phyloP scores from a whole-genome alignment of 331 rosid genomes.

The Stylosanthes scabra region DNA sequence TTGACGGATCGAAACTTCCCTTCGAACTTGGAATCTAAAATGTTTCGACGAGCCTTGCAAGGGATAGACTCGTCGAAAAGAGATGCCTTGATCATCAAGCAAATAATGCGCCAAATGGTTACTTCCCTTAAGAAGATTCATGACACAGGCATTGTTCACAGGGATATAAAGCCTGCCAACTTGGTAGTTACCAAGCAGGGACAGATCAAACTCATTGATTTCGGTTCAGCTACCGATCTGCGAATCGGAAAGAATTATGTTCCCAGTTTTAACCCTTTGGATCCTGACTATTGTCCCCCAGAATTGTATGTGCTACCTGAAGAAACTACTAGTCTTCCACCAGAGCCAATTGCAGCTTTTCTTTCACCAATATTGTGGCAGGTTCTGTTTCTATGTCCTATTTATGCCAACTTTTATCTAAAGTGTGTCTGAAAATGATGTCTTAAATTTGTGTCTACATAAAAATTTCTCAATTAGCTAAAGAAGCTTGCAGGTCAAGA shows the following conservation, averaged over 20 bases:
- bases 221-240: conserved; percentile 93
- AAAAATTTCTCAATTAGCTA: too few relatives aligned
- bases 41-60: conserved; percentile 86
- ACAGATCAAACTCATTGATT: conserved; percentile 88
- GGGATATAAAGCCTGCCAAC: conserved; percentile 95
- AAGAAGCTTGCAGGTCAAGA: not conserved
- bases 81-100: conserved; percentile 89
- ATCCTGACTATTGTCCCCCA: conserved; percentile 92
- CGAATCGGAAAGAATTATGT: conserved; percentile 91
- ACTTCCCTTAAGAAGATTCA: conserved; percentile 89
- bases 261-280: conserved; percentile 68
- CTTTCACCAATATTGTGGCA: conserved; percentile 95
- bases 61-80: conserved; percentile 72
- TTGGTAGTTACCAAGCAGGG: conserved; percentile 85
- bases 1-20: conserved; percentile 81
- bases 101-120: conserved; percentile 86
- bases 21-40: conserved; percentile 80
- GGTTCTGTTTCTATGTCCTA: conserved; percentile 49
- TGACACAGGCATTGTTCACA: conserved; percentile 88
- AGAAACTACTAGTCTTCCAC: conserved; percentile 96
- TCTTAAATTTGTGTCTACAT: too few relatives aligned
- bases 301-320: conserved; percentile 88
- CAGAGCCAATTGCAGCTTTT: conserved; percentile 86
- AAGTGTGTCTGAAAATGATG: too few relatives aligned
- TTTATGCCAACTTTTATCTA: not conserved